Evolutionary conservation across 495 filamentous ascomycete species (phyloP), one percentile per base, ranked within the genome.

Genomic region (Pseudevernia furfuracea): DNA sequence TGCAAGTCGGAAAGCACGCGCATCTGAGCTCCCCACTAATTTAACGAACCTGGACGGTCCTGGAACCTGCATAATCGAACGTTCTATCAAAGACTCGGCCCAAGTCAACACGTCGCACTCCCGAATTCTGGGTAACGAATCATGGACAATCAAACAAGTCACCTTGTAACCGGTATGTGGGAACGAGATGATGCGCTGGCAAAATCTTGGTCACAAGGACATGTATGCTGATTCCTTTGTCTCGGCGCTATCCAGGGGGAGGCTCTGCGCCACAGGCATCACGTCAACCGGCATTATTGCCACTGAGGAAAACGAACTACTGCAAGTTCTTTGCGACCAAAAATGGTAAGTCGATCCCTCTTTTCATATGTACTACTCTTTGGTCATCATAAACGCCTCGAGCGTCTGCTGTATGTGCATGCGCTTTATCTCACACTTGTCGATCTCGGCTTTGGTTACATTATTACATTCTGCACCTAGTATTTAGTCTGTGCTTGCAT

Each of bases 281-380:
- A 55, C 30, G 4, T 55, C 28, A 55, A 34, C 15, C 52, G 30
- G 19, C 52, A 34, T 56, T 62, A 34, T 56, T 62, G 49, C 46
- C 61, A 43, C 61, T 58, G 48, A 64, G 48, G 58, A 59, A 49
- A 60, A 60, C 23, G 23, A 58, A 52, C 28, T 61, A 61, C 49
- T 67, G 66, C 58, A 64, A 41, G 62, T 67, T 60, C 23, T 67
- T 41, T 49, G 58, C 39, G 17, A 64, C 66, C 11, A 67, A 38
- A 44, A 57, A 58, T 46, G 66, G 66, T 67, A 61, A 58, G 37
- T 37, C 8, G 8, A 43, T 63, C 37, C 52, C 3, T 19, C 32
- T 10, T 14, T 11, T 10, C 7, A 21, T 32, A 36, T n/a, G 41
- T 39, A 36, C 10, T n/a, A n/a, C n/a, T n/a, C 34, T 23, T 63